Evolutionary conservation across 1,139 yeast genomes (phyloP).

Genomic region (Blastobotrys buckinghamii): DNA sequence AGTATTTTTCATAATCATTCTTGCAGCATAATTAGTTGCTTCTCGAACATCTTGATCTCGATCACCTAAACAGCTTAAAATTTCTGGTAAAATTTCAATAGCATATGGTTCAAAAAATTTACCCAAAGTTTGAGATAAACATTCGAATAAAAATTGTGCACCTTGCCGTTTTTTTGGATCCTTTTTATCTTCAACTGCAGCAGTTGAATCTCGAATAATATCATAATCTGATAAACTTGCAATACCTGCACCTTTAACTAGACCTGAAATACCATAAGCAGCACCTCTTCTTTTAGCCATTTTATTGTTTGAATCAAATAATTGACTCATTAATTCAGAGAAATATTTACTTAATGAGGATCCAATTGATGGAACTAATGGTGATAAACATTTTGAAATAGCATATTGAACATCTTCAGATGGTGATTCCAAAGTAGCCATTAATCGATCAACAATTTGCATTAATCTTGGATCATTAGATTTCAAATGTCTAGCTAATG

Average conservation of each 20-base stretch:
- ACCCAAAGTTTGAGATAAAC: slow-evolving; percentile 71
- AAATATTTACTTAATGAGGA: slow-evolving; percentile 47
- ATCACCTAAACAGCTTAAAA: slow-evolving; percentile 81
- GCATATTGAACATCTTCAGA: slow-evolving; percentile 87
- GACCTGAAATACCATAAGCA: slow-evolving; percentile 92
- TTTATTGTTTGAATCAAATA: slow-evolving; percentile 45
- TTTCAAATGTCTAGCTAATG: slow-evolving; percentile 75
- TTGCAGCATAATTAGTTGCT: slow-evolving; percentile 84
- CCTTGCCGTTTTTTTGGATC: slow-evolving; percentile 75
- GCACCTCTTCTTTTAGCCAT: slow-evolving; percentile 77
- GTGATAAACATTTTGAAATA: slow-evolving; percentile 77
- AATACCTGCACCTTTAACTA: slow-evolving; percentile 86
- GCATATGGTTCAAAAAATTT: slow-evolving; percentile 89
- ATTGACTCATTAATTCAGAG: slow-evolving; percentile 50
- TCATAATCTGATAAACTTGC: slow-evolving; percentile 69
- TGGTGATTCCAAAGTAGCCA: slow-evolving; percentile 76
- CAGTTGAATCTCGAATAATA: slow-evolving; percentile 67
- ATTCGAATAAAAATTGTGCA: slow-evolving; percentile 81
- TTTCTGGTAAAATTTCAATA: slow-evolving; percentile 75
- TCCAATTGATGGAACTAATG: slow-evolving; percentile 56
- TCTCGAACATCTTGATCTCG: slow-evolving; percentile 76
- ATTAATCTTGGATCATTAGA: slow-evolving; percentile 58
- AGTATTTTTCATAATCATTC: slow-evolving; percentile 82
- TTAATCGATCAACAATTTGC: slow-evolving; percentile 57
- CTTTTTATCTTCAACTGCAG: slow-evolving; percentile 84